Conservation (phyloP, 2,329 filamentous ascomycete species). For the Didymella exigua region DNA sequence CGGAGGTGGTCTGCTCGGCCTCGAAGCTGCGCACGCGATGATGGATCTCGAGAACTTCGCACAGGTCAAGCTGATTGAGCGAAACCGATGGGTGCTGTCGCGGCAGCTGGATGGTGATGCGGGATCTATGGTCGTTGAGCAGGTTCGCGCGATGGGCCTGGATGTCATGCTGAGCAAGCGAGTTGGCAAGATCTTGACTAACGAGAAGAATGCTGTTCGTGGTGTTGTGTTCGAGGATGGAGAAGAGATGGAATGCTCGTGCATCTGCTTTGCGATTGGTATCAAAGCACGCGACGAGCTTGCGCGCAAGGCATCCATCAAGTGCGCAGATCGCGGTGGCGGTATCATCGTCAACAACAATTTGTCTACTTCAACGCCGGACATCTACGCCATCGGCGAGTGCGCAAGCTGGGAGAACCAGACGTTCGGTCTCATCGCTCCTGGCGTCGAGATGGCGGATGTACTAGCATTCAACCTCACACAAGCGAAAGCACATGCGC, state of each 20-base stretch:
- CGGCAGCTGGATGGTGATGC: conserved; percentile 83
- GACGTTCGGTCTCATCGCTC: conserved; percentile 86
- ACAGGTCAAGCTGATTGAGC: conserved; percentile 78
- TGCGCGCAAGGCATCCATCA: conserved; percentile 70
- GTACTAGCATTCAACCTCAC: conserved; percentile 90
- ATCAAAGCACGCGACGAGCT: conserved; percentile 82
- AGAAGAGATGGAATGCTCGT: conserved; percentile 75
- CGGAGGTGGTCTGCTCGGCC: conserved; percentile 80
- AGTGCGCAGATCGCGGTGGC: conserved; percentile 73
- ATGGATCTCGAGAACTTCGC: conserved; percentile 78
- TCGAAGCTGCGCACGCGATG: conserved; percentile 92
- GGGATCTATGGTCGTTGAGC: conserved; percentile 79
- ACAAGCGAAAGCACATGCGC: conserved; percentile 73
- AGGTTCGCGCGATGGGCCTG: conserved; percentile 77
- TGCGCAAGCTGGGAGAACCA: conserved; percentile 89
- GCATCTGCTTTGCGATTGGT: conserved; percentile 89
- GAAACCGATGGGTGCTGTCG: conserved; percentile 81
- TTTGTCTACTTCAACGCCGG: conserved; percentile 71
- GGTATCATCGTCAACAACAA: conserved; percentile 73
- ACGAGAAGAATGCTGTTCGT: conserved; percentile 69
- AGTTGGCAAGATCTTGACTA: conserved; percentile 73
- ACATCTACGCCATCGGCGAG: conserved; percentile 87
- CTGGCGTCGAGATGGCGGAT: conserved; percentile 91
- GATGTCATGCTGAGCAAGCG: conserved; percentile 80
- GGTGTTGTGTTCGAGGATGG: conserved; percentile 84